Evolutionary conservation across 2,329 filamentous ascomycete species (phyloP), one percentile per base, ranked within the genome.

Genomic region (Botrytis sinoallii): DNA sequence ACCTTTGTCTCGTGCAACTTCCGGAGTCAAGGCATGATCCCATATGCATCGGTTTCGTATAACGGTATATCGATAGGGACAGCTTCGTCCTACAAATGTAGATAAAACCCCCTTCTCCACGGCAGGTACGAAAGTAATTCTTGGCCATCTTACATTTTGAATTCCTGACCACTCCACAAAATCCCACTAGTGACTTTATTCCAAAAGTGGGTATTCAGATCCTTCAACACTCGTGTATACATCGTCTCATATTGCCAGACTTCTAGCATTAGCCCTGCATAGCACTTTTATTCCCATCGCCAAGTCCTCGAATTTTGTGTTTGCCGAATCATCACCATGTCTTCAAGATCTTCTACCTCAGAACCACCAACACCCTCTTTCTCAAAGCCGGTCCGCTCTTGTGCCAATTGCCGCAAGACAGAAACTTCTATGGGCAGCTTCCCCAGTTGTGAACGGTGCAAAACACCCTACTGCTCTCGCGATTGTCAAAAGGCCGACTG

Each of bases 401-500:
- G 65, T 22, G 25, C 46, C 44, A 68, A 55, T 5, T 68, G 65
- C 16, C 46, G 1, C 35, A 68, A 68, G 46, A 29, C 25, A 68
- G 65, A 68, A 68, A 29, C 46, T 55, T 55, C 65, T 4, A 55
- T 29, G 25, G 65, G 46, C 40, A 42, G 65, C 46, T 68, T 68
- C 18, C 65, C 65, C 35, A 55, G 35, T 29, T 68, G 65, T 29
- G 65, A 68, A 40, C 32, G 65, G 7, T 68, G 65, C 65, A 68
- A 55, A 55, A 68, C 46, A 29, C 35, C 65, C 4, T 68, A 68
- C 9, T 68, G 65, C 40, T 68, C 65, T 40, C 65, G 65, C 25
- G 32, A 68, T 40, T 68, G 65, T 40, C 65, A 68, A 29, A 68
- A 55, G 38, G 66, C 66, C n/a, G 40, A 57, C 40, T 69, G 66